phyloP scores from a whole-genome alignment of 768 basidiomycete genomes.

The Pulveroboletus sp. region DNA sequence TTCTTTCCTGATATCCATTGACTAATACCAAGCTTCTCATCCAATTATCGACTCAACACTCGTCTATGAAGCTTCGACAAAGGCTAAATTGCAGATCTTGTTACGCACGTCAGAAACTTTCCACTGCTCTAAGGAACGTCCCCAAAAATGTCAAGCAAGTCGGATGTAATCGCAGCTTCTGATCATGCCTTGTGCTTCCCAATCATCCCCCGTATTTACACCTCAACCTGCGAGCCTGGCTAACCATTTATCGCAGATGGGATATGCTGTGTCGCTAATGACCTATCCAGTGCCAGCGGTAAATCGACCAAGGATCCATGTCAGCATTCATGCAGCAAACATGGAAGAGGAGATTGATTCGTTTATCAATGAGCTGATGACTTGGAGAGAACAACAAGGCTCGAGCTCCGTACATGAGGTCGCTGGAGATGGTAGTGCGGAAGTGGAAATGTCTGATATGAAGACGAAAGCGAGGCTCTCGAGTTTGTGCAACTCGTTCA shows the following conservation, averaged over 20 bases:
- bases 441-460: no score
- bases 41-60: no score
- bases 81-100: constrained; percentile 3
- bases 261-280: constrained; percentile 8
- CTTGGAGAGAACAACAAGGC: constrained; percentile 9
- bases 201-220: constrained; percentile 20
- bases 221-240: constrained; percentile 9
- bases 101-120: constrained; percentile 15
- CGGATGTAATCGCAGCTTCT: neutral
- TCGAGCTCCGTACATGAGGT: neutral
- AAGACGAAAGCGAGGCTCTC: no score
- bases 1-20: neutral
- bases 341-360: constrained; percentile 17
- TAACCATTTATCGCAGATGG: constrained; percentile 12
- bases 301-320: constrained; percentile 13
- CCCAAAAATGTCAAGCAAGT: constrained; percentile 1
- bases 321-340: constrained; percentile 17
- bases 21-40: neutral
- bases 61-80: constrained; percentile 13
- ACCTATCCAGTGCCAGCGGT: constrained; percentile 16
- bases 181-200: constrained; percentile 12
- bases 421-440: neutral
- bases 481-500: no score
- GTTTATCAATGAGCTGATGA: constrained; percentile 5
- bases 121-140: neutral